These are phyloP conservation scores for Cordyceps tenuipes DNA, from an alignment of 2,329 filamentous ascomycete genomes.

Conservation along the genomic window DNA sequence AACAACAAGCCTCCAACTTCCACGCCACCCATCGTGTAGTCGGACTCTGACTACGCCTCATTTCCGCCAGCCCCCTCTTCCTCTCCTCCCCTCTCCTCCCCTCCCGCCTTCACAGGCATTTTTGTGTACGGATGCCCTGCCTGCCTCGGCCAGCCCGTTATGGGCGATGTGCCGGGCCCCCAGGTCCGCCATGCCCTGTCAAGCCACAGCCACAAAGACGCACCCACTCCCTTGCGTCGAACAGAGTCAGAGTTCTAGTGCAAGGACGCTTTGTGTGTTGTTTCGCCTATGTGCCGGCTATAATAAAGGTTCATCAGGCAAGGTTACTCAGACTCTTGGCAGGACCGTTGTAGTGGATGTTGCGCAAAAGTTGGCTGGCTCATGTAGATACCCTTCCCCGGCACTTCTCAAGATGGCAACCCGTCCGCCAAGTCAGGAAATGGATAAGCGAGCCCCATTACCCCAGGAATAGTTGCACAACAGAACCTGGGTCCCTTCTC, in stretches of 20 bases:
- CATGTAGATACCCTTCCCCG: background rate
- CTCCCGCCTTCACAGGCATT: background rate
- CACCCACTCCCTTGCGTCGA: no score
- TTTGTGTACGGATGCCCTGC: background rate
- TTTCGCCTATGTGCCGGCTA: no score
- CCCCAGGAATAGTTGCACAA: constrained; percentile 1
- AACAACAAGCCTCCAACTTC: background rate
- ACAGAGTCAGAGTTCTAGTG: no score
- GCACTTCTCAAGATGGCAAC: background rate
- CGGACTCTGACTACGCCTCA: background rate
- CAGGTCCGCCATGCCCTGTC: background rate
- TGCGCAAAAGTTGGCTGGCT: no score
- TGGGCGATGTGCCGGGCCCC: background rate
- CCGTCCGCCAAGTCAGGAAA: background rate
- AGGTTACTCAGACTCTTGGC: background rate
- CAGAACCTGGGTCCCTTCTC: background rate
- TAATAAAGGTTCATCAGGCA: background rate
- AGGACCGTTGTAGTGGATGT: no score
- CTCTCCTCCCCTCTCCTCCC: no score
- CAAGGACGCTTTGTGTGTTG: no score
- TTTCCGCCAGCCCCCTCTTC: background rate
- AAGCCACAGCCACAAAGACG: constrained; percentile 3
- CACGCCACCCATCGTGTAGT: constrained; percentile 4
- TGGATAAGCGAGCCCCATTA: constrained; percentile 6
- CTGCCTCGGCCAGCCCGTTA: constrained; percentile 1